Percentiles rank a stretch among this genome's conserved stretches.
Evolutionary conservation across 2,329 filamentous ascomycete species (phyloP).

Genomic region (Pseudofabraea citricarpa): DNA sequence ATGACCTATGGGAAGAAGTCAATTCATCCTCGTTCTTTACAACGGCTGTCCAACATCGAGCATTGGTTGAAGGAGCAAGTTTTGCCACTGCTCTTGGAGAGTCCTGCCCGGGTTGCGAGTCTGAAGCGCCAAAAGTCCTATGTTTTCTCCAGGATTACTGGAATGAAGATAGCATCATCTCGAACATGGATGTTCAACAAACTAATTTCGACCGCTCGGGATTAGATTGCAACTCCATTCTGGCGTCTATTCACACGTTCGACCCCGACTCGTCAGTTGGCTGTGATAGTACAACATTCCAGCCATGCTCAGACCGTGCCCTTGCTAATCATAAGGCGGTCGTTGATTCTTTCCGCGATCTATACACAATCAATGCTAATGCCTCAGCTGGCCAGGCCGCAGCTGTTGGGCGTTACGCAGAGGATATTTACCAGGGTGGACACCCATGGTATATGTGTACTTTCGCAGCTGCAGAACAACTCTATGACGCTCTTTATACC

Average conservation of each 20-base stretch:
- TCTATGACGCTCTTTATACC: slow-evolving; percentile 68
- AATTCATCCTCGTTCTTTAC: slow-evolving; percentile 74
- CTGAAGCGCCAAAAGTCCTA: slow-evolving; percentile 60
- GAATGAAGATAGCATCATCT: slow-evolving; percentile 53
- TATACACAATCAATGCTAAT: slow-evolving; percentile 65
- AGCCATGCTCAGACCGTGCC: slow-evolving; percentile 47
- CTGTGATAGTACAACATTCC: slow-evolving; percentile 67
- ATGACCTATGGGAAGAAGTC: slow-evolving; percentile 79
- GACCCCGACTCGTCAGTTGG: slow-evolving; percentile 50
- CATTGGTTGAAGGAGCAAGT: slow-evolving; percentile 57
- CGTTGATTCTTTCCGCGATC: slow-evolving; percentile 64
- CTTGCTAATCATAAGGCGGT: slow-evolving; percentile 70
- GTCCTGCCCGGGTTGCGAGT: slow-evolving; percentile 51
- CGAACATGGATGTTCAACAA: slow-evolving; percentile 56
- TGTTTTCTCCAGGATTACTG: slow-evolving; percentile 72
- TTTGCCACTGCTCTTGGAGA: slow-evolving; percentile 59
- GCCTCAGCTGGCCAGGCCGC: slow-evolving; percentile 53
- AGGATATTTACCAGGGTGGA: slow-evolving; percentile 68
- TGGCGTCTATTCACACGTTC: slow-evolving; percentile 61
- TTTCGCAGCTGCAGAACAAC: slow-evolving; percentile 68
- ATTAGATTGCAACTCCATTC: slow-evolving; percentile 64
- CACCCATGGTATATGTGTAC: slow-evolving; percentile 77
- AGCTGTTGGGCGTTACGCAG: slow-evolving; percentile 59
- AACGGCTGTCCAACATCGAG: slow-evolving; percentile 59
- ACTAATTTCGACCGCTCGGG: slow-evolving; percentile 54